Base-by-base conservation (phyloP, 2,329 filamentous ascomycete species). In the Chaetomium globosum region DNA sequence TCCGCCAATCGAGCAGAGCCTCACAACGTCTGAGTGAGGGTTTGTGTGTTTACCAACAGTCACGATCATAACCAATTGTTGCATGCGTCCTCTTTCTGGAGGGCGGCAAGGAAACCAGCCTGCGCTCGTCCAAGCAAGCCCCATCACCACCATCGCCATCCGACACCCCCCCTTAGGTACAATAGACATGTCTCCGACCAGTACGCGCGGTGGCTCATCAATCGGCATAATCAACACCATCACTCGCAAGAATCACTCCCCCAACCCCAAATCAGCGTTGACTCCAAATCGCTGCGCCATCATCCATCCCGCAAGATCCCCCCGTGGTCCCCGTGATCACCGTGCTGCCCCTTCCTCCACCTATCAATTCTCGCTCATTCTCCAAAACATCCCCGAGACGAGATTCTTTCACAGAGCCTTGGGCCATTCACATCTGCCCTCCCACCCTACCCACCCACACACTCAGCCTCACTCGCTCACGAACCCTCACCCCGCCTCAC, bases 1-100 rank as follows among this genome's bases (percentile, higher is more conserved):
- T 13, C 60, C 31, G 54, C 61, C 54, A 52, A 52, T 52, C 19
- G 21, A 58, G 54, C 61, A 63, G 43, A 63, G 61, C 61, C 61
- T 58, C 54, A 53, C 30, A 46, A 52, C 26, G 46, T 19, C 46
- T 7, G 36, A 6, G 9, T 12, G 33, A 43, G 31, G 33, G 12
- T 39, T 51, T 49, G 31, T 16, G 13, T 36, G 26, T 54, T 8
- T 54, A 54, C n/a, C 52, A 55, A 55, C 52, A 21, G 30, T 10
- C 19, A 43, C 10, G 1, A 26, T 16, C 26, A 6, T 30, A 19
- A 31, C 51, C 28, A 53, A 53, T 28, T 31, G 51, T 28, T 53
- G 26, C 16, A 30, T 53, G 51, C 26, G 19, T 28, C 9, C 3
- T 19, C 8, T 31, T 19, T 19, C 13, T 19, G 16, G 6, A 30